phyloP scores from a whole-genome alignment of 164 flowering plant genomes.

The Magnolia officinalis region DNA sequence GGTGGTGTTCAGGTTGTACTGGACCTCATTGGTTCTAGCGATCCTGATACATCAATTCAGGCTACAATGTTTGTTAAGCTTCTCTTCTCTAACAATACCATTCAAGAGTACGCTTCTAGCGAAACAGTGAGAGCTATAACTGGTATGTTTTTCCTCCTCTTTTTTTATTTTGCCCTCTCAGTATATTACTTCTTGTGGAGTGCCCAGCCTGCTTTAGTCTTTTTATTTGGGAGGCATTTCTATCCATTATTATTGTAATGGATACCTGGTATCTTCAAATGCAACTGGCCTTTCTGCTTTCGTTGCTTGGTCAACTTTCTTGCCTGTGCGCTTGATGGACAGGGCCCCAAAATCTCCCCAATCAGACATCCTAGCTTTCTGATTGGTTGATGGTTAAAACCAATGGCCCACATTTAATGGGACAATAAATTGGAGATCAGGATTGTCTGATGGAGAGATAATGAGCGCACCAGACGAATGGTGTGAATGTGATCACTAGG shows the following conservation, averaged over 20 bases:
- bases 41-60: slow-evolving; percentile 91
- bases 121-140: slow-evolving; percentile 96
- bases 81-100: slow-evolving; percentile 88
- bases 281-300: background rate
- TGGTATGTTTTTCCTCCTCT: slow-evolving; percentile 41
- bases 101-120: slow-evolving; percentile 97
- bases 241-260: background rate
- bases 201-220: background rate
- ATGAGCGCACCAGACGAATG: too few species aligned
- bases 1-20: slow-evolving; percentile 96
- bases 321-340: background rate
- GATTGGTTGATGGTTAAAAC: too few species aligned
- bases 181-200: background rate
- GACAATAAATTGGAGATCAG: too few species aligned
- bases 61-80: slow-evolving; percentile 94
- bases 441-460: too few species aligned
- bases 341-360: too few species aligned
- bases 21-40: slow-evolving; percentile 87
- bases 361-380: too few species aligned
- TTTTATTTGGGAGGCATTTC: background rate
- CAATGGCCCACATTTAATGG: too few species aligned
- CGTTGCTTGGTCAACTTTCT: background rate
- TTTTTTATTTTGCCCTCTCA: background rate
- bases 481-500: too few species aligned
- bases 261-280: background rate